Base-by-base conservation (phyloP, 2,329 filamentous ascomycete genomes). In the Claviceps paspali region DNA sequence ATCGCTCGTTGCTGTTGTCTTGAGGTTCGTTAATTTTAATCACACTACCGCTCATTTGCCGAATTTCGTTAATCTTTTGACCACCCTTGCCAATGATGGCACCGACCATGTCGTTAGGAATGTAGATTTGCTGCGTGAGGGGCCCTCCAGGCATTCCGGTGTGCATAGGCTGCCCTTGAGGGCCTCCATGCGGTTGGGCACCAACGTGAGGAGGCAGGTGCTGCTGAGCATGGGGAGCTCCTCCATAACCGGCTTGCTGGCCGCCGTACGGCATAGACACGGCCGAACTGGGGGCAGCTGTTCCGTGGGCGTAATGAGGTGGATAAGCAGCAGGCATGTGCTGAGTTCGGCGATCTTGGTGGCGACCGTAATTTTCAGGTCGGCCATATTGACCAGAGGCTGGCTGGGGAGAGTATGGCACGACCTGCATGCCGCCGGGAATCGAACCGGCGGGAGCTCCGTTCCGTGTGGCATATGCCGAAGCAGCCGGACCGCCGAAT, bases 1-100 rank as follows among this genome's bases (percentile, higher is more conserved):
- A 68, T 44, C 91, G 80, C 67, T 98, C 91, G 54, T 96, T 98
- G 70, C 85, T 96, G 63, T 93, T 96, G 60, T 96, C 91, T 59
- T 95, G 91, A 1, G 91, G 91, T 59, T 98, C 91, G 57, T 98
- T 96, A 69, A 98, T 98, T 69, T 98, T 98, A 61, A 98, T 96
- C 33, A 98, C 87, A 63, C 88, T 96, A 49, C 88, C 91, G 58
- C 83, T 92, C 50, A 98, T 77, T 59, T 95, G 86, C 49, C 91
- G 79, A 47, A 98, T 98, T 63, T 98, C 91, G 56, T 98, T 98
- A 70, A 98, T 98, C 73, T 98, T 98, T 39, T 86, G 83, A 46
- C 91, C 91, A 43, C 91, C 91, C 65, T 98, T 98, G 53, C 91
- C 91, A 50, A 98, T 98, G 52, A 98, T 98, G 39, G 91, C 91